These are phyloP conservation scores for Candida sanyaensis DNA, from an alignment of 1,139 yeast genomes.

Conservation along the genomic window DNA sequence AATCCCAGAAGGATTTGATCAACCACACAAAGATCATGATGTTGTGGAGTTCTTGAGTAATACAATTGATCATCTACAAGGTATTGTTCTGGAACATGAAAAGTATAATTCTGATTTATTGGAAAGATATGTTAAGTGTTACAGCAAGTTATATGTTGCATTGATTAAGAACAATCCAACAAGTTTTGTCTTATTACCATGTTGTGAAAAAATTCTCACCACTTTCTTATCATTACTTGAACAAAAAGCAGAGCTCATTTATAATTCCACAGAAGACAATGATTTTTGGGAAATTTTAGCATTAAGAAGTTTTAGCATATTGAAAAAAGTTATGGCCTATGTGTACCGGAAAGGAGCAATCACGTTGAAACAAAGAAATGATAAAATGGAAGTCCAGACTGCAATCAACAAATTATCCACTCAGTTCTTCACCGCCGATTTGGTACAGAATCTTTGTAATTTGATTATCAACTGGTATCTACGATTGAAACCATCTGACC, in stretches of 20 bases:
- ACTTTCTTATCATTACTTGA: constrained; percentile 61
- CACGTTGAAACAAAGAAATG: constrained; percentile 62
- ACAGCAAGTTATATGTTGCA: constrained; percentile 70
- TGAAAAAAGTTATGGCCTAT: constrained; percentile 65
- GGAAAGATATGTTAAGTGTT: constrained; percentile 72
- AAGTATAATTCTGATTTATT: constrained; percentile 55
- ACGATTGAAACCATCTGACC: constrained; percentile 68
- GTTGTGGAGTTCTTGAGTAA: constrained; percentile 61
- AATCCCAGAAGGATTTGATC: constrained; percentile 75
- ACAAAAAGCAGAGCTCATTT: constrained; percentile 61
- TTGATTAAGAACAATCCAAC: constrained; percentile 63
- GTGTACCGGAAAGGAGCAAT: constrained; percentile 68
- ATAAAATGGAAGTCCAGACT: constrained; percentile 57
- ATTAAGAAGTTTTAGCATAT: constrained; percentile 65
- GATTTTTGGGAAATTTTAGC: constrained; percentile 78
- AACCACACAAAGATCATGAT: constrained; percentile 60
- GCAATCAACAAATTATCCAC: constrained; percentile 56
- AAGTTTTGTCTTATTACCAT: constrained; percentile 68
- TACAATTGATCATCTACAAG: constrained; percentile 61
- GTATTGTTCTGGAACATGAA: constrained; percentile 56
- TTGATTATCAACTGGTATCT: constrained; percentile 73
- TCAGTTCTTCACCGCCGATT: constrained; percentile 58
- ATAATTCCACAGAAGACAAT: constrained; percentile 51
- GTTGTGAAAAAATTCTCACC: constrained; percentile 59
- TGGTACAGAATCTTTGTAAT: constrained; percentile 61